phyloP scores from a whole-genome alignment of 1,284 basidiomycete species.

The Trametes sp. region DNA sequence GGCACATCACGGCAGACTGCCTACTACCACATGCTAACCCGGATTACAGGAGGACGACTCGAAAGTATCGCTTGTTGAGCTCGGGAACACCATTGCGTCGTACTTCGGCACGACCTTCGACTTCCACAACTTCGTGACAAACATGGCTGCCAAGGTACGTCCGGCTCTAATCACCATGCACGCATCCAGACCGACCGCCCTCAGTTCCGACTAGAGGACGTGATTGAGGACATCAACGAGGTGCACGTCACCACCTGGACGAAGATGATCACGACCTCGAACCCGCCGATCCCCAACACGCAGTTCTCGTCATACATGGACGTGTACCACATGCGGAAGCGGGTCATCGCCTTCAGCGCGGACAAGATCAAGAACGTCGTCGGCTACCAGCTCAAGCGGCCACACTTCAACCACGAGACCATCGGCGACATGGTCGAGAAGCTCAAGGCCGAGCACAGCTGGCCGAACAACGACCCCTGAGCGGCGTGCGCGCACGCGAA shows the following conservation, averaged over 20 bases:
- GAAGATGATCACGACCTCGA: constrained; percentile 78
- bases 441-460: constrained; percentile 78
- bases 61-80: constrained; percentile 76
- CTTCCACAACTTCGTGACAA: constrained; percentile 81
- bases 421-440: constrained; percentile 80
- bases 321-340: constrained; percentile 73
- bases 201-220: constrained; percentile 68
- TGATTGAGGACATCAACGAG: constrained; percentile 89
- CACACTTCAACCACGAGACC: constrained; percentile 68
- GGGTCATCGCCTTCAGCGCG: constrained; percentile 70
- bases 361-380: constrained; percentile 77
- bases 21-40: constrained; percentile 6
- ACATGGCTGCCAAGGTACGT: constrained; percentile 70
- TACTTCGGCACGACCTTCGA: constrained; percentile 88
- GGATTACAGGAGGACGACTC: constrained; percentile 76
- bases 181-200: not conserved
- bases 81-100: constrained; percentile 76
- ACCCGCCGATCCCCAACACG: constrained; percentile 78
- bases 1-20: constrained; percentile 27
- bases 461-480: constrained; percentile 59
- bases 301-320: constrained; percentile 88
- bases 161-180: not conserved
- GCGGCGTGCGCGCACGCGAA: not conserved
- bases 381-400: constrained; percentile 73
- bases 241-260: constrained; percentile 88